Evolutionary conservation across 305 asterid genomes (phyloP).

Genomic region (Solanum chacoense): DNA sequence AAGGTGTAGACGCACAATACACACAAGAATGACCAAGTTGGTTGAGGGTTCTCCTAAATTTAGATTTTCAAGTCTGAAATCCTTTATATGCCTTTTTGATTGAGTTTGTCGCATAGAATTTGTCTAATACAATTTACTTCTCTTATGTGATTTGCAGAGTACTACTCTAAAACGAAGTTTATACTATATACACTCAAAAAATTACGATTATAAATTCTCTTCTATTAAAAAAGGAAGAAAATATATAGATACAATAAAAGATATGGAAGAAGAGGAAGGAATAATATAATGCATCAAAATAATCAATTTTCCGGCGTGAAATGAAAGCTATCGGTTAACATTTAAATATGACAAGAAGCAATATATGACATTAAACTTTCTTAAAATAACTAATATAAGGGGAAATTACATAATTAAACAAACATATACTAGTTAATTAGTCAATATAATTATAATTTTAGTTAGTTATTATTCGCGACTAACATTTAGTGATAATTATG

Average conservation of each 20-base stretch:
- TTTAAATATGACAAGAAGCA: neutral
- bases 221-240: neutral
- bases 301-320: neutral
- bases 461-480: no score
- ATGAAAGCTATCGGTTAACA: neutral
- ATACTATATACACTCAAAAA: neutral
- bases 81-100: neutral
- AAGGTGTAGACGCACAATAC: neutral
- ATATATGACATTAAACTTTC: neutral
- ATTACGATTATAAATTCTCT: neutral
- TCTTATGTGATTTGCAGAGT: neutral
- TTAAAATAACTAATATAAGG: neutral
- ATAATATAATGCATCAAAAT: neutral
- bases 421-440: neutral
- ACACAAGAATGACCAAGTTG: neutral
- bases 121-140: neutral
- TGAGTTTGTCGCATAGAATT: accelerated
- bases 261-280: neutral
- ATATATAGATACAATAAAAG: neutral
- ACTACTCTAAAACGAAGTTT: neutral
- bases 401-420: no score
- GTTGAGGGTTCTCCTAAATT: neutral
- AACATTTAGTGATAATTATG: no score
- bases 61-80: neutral
- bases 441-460: no score